These are phyloP conservation scores for Cladophialophora carrionii DNA, from an alignment of 2,329 filamentous ascomycete species.

Conservation along the genomic window DNA sequence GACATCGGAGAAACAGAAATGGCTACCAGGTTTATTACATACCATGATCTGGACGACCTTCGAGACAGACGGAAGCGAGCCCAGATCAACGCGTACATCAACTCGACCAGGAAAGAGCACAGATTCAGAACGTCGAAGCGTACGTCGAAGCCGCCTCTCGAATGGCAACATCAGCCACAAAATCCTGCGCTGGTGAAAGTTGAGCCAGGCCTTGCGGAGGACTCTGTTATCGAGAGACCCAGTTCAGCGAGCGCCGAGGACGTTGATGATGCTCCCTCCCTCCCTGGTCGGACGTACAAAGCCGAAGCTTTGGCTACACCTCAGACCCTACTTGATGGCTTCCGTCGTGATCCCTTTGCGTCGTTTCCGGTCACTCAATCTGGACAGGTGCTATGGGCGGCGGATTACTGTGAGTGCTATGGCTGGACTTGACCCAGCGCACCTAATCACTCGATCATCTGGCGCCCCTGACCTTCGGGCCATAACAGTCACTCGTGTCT, in stretches of 20 bases:
- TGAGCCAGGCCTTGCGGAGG: neutral
- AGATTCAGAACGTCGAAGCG: neutral
- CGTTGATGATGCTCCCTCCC: neutral
- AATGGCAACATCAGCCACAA: neutral
- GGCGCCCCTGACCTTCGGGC: neutral
- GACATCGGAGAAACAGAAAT: neutral
- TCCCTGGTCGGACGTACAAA: neutral
- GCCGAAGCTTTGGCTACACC: neutral
- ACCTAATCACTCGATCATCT: neutral
- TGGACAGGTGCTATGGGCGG: neutral
- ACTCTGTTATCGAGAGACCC: neutral
- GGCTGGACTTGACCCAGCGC: neutral
- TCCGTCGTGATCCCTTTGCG: conserved; percentile 1
- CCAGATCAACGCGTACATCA: neutral
- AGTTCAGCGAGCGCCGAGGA: neutral
- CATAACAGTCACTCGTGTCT: neutral
- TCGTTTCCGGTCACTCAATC: neutral
- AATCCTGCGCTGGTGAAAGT: neutral
- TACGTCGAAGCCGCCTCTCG: neutral
- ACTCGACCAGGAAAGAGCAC: neutral
- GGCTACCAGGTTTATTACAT: conserved; percentile 1
- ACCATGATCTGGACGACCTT: neutral
- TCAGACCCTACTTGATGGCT: neutral
- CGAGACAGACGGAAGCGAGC: neutral
- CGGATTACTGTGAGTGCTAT: conserved; percentile 3